Base-by-base conservation (phyloP, 352 stramenopile genomes). In the Pythium insidiosum region DNA sequence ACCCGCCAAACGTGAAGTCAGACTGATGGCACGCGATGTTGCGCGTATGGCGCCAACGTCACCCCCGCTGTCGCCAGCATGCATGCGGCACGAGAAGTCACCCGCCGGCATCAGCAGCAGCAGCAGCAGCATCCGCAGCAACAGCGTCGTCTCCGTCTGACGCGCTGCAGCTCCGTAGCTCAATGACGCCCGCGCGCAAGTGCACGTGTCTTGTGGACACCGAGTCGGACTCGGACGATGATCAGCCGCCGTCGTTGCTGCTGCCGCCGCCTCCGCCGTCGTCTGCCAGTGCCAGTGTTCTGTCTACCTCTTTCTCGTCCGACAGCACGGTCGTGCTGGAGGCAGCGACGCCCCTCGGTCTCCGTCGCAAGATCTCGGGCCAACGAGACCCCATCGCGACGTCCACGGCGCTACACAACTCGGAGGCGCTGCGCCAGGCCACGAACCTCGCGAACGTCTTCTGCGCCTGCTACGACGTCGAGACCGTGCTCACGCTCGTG, bases 201-300 rank as follows among this genome's bases (percentile, higher is more conserved):
- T 88, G 76, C 61, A 86, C 76, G 39, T 88, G 76, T 52, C 53
- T 64, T 9, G 65, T 70, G 19, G 76, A 88, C 47, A 86, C 70
- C 22, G 73, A 84, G 44, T 84, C 66, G 4, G 76, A 88, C 51
- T 86, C 76, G 31, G 75, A 88, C 39, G 70, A 60, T 20, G 75
- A 88, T 21, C 67, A 57, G 35, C 60, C 68, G 11, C 44, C 26
- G 26, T 26, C 18, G 22, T 15, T 35, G n/a, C 16, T 20, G 10
- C 0, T 38, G 3, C 24, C 36, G n/a, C 6, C 39, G 25, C 16
- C 23, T 13, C 28, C 22, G 13, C 36, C 39, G 36, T 31, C 38
- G 22, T 43, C 16, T 5, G 23, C 28, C 10, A 12, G 23, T 3
- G 31, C 35, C 34, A 20, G 20, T 21, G 13, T 24, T 6, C 5